These are phyloP conservation scores for Picea abies DNA, from an alignment of 83 land plant genomes.

Conservation along the genomic window DNA sequence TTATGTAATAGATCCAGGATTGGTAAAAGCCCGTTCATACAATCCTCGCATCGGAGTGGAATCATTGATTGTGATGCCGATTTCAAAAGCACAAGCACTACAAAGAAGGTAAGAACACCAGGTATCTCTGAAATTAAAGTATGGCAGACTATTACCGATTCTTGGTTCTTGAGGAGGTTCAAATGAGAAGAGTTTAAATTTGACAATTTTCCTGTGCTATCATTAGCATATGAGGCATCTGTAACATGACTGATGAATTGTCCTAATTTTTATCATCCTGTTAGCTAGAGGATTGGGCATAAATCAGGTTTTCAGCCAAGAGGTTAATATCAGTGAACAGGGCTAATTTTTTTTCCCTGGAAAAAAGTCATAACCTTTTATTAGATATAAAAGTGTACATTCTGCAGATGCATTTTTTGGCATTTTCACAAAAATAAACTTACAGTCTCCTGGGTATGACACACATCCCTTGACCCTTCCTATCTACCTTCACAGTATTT, in stretches of 20 bases:
- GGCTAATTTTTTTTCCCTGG: no score
- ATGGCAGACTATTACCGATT: neutral
- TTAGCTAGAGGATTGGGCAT: neutral
- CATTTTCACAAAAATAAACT: no score
- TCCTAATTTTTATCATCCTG: neutral
- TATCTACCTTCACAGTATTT: no score
- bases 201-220: neutral
- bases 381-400: no score
- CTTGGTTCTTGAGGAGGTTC: neutral
- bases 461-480: no score
- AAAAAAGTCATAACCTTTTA: no score
- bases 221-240: neutral
- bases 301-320: neutral
- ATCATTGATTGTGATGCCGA: slow-evolving; percentile 73
- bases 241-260: neutral
- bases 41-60: slow-evolving; percentile 86
- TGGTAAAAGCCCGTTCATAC: slow-evolving; percentile 91
- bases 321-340: no score
- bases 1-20: slow-evolving; percentile 93
- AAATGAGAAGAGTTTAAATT: neutral
- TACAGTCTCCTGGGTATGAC: no score
- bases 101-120: slow-evolving; percentile 80
- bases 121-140: neutral
- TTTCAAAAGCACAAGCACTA: slow-evolving; percentile 95
- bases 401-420: no score